phyloP scores from a whole-genome alignment of 495 filamentous ascomycete genomes.

The Tuber aestivum region DNA sequence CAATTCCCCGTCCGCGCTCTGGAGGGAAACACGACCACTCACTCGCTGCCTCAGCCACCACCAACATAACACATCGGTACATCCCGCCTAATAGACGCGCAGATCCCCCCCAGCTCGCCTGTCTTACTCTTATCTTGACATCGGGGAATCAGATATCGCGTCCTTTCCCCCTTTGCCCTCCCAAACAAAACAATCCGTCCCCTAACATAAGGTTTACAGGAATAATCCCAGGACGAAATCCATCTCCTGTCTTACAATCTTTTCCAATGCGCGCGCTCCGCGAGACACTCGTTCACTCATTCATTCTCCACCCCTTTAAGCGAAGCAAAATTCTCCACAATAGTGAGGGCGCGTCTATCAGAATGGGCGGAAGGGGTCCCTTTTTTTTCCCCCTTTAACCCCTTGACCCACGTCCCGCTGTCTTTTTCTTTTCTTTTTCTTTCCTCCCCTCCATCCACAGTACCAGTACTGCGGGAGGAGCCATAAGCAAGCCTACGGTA shows the following conservation, averaged over 20 bases:
- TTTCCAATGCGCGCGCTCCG: neutral
- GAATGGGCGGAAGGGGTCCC: neutral
- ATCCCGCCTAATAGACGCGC: neutral
- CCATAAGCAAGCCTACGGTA: neutral
- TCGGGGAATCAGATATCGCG: neutral
- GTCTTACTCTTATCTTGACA: neutral
- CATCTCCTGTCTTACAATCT: neutral
- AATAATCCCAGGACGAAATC: neutral
- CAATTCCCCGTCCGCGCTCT: neutral
- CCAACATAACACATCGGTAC: neutral
- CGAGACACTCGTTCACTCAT: neutral
- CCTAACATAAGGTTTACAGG: neutral
- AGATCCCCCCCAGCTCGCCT: neutral
- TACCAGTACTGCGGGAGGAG: neutral
- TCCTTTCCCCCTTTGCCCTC: neutral
- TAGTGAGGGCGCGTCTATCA: neutral
- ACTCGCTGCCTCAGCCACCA: neutral
- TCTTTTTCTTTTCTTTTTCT: neutral
- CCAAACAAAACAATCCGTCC: neutral
- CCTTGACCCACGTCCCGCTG: slow-evolving; percentile 1
- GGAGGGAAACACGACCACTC: neutral
- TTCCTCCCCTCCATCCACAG: neutral
- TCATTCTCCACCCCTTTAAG: neutral
- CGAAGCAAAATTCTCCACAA: neutral
- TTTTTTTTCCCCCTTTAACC: slow-evolving; percentile 13